A percentile compares a stretch with the other conserved stretches of the same genome.
These are phyloP conservation scores for Mortierella alpina DNA, from an alignment of 192 early-diverging fungal species.

Conservation along the genomic window DNA sequence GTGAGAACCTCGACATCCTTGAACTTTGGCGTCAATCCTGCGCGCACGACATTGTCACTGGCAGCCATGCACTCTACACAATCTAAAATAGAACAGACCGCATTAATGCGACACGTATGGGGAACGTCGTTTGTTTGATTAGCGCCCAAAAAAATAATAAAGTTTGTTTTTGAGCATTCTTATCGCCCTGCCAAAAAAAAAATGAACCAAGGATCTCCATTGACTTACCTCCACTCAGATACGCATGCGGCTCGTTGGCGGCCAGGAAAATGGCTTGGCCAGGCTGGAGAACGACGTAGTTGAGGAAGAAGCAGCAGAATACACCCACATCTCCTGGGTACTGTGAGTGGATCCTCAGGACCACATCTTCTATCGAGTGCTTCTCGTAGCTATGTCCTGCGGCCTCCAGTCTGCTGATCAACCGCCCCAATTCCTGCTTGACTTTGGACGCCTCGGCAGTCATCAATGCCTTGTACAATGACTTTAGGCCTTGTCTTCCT, in stretches of 20 bases:
- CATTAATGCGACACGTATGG: no score
- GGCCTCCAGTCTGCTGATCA: conserved; percentile 63
- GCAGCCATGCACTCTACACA: conserved; percentile 99
- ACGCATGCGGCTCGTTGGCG: conserved; percentile 97
- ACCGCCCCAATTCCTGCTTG: conserved; percentile 58
- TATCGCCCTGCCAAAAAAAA: conserved; percentile 2
- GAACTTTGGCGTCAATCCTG: conserved; percentile 97
- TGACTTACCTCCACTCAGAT: conserved; percentile 84
- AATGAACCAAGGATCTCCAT: neutral
- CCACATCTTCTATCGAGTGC: conserved; percentile 68
- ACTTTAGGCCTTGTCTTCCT: conserved; percentile 59
- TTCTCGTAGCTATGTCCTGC: neutral
- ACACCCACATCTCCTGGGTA: conserved; percentile 93
- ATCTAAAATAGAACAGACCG: conserved; percentile 61
- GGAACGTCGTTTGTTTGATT: conserved; percentile 8
- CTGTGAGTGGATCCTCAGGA: conserved; percentile 80
- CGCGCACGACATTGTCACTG: conserved; percentile 96
- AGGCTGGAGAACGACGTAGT: conserved; percentile 81
- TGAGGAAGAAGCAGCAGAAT: conserved; percentile 90
- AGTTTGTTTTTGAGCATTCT: conserved; percentile 4
- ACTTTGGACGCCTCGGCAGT: conserved; percentile 58
- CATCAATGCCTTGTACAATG: conserved; percentile 74
- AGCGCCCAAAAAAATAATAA: conserved; percentile 19
- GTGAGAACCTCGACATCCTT: conserved; percentile 93
- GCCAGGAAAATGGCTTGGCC: conserved; percentile 96